These are phyloP conservation scores for Exophiala lecanii-corni DNA, from an alignment of 2,329 filamentous ascomycete species.

Conservation along the genomic window DNA sequence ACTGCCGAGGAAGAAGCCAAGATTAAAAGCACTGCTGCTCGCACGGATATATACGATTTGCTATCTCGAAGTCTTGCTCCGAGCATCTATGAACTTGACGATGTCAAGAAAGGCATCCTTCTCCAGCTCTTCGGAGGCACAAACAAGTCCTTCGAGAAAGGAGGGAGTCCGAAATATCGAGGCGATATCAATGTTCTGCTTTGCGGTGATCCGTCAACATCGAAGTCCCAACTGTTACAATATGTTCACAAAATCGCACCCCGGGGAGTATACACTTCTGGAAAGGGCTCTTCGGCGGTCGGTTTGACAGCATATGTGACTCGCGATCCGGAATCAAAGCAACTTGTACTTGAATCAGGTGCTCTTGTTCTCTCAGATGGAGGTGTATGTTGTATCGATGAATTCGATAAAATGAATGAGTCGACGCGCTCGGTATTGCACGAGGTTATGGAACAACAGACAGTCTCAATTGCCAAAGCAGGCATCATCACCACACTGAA, in stretches of 20 bases:
- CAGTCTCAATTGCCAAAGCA: slow-evolving; percentile 71
- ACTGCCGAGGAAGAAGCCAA: slow-evolving; percentile 81
- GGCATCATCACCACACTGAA: slow-evolving; percentile 86
- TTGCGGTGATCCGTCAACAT: slow-evolving; percentile 92
- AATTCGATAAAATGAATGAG: slow-evolving; percentile 78
- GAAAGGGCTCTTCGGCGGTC: slow-evolving; percentile 70
- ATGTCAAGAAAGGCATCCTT: slow-evolving; percentile 97
- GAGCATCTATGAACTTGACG: slow-evolving; percentile 95
- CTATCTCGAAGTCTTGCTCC: slow-evolving; percentile 86
- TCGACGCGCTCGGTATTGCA: slow-evolving; percentile 68
- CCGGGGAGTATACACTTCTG: slow-evolving; percentile 72
- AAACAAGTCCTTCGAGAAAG: slow-evolving; percentile 96
- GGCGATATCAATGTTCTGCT: slow-evolving; percentile 97
- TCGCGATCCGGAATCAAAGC: slow-evolving; percentile 67
- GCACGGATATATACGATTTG: slow-evolving; percentile 88
- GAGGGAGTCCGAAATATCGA: slow-evolving; percentile 89
- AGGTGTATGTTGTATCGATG: slow-evolving; percentile 73
- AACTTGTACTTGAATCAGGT: slow-evolving; percentile 70
- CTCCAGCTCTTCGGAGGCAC: slow-evolving; percentile 95
- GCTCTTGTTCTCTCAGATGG: slow-evolving; percentile 70
- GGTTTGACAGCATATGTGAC: slow-evolving; percentile 75
- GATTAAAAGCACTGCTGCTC: slow-evolving; percentile 73
- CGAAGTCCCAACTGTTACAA: slow-evolving; percentile 89
- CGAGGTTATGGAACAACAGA: slow-evolving; percentile 79
- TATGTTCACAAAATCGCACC: slow-evolving; percentile 98